Conservation (phyloP, 2,329 filamentous ascomycete genomes). For the Aureobasidium sp. region DNA sequence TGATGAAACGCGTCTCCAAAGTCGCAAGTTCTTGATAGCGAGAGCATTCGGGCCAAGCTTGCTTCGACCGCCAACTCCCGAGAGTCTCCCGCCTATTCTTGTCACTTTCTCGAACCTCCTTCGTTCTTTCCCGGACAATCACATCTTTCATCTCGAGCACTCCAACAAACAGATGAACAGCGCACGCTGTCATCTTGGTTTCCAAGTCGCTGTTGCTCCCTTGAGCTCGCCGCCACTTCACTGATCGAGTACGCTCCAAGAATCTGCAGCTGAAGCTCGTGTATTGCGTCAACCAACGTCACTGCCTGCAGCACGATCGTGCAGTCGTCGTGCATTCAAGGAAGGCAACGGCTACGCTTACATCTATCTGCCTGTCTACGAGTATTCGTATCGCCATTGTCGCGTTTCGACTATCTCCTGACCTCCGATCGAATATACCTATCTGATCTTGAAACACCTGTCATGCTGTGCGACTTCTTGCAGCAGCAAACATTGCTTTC, state of each 20-base stretch:
- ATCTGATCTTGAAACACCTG: not conserved
- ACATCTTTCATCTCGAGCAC: not conserved
- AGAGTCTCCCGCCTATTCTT: not conserved
- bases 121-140: not conserved
- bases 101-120: not conserved
- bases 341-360: not conserved
- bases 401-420: too few relatives aligned
- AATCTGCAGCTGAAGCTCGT: not conserved
- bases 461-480: not conserved
- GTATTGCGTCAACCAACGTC: not conserved
- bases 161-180: not conserved
- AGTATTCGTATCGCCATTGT: not conserved
- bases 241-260: not conserved
- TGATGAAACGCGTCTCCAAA: not conserved
- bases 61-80: not conserved
- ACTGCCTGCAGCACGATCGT: not conserved
- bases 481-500: conserved; percentile 1
- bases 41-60: not conserved
- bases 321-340: not conserved
- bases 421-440: not conserved
- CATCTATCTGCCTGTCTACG: not conserved
- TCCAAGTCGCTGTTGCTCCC: not conserved
- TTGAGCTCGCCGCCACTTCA: not conserved
- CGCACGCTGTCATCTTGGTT: not conserved
- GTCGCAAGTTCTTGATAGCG: not conserved